phyloP scores from a whole-genome alignment of 2,329 filamentous ascomycete species.

The Apiospora marii region DNA sequence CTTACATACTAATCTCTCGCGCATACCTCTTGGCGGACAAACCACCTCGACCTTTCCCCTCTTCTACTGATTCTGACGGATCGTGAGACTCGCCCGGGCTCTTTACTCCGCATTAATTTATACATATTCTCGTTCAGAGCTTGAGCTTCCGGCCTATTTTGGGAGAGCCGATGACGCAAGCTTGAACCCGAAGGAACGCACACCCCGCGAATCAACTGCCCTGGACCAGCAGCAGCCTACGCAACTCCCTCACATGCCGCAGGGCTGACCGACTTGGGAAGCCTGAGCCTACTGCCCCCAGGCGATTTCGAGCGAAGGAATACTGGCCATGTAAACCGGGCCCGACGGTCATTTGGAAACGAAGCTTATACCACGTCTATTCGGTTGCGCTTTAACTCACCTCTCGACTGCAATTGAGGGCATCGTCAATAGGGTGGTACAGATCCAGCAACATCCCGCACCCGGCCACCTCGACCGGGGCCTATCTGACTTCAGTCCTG shows the following conservation, averaged over 20 bases:
- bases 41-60: neutral
- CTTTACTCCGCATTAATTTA: neutral
- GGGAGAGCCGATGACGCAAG: constrained; percentile 21
- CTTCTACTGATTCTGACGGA: neutral
- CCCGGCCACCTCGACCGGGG: neutral
- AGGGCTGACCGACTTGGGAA: constrained; percentile 6
- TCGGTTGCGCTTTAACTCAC: neutral
- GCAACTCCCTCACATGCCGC: constrained; percentile 15
- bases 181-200: constrained; percentile 19
- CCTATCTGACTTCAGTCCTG: neutral
- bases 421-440: neutral
- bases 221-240: constrained; percentile 5
- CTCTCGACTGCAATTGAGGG: neutral
- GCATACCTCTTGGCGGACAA: neutral
- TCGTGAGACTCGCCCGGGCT: neutral
- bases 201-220: constrained; percentile 4
- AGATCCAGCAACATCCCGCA: constrained; percentile 11
- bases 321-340: neutral
- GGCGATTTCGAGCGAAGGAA: neutral
- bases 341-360: neutral
- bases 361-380: neutral
- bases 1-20: neutral
- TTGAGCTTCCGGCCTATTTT: neutral
- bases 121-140: neutral
- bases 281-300: neutral